Evolutionary conservation across 2,329 filamentous ascomycete species (phyloP).

Genomic region (Thielaviopsis ethacetica): DNA sequence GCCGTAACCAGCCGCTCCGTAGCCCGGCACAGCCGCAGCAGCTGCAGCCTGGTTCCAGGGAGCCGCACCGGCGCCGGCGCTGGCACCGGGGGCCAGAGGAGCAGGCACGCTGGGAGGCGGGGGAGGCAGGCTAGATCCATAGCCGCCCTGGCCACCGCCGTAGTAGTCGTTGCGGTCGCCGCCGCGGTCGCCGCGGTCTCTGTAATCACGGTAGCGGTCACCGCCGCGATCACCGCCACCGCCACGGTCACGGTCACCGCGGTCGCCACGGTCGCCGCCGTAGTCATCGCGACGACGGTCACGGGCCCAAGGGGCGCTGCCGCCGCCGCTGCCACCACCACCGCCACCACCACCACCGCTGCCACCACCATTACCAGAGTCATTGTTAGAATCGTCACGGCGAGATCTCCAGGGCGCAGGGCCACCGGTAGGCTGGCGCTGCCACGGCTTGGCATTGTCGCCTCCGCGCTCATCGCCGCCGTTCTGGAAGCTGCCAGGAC

Average conservation of each 20-base stretch:
- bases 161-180: conserved; percentile 13
- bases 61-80: conserved; percentile 18
- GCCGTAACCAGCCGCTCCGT: conserved; percentile 38
- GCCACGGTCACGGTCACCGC: conserved; percentile 6
- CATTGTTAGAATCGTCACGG: conserved; percentile 31
- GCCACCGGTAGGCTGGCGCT: conserved; percentile 68
- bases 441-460: conserved; percentile 63
- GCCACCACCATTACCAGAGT: conserved; percentile 26
- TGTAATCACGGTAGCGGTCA: conserved; percentile 15
- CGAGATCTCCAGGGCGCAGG: conserved; percentile 64
- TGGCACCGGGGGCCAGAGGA: conserved; percentile 21
- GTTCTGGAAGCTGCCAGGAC: conserved; percentile 47
- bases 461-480: conserved; percentile 29
- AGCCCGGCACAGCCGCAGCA: neutral
- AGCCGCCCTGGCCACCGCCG: conserved; percentile 14
- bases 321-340: conserved; percentile 30
- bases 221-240: conserved; percentile 15
- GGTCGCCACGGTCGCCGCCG: neutral
- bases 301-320: conserved; percentile 18
- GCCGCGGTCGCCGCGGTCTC: neutral
- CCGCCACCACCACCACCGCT: conserved; percentile 36
- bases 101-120: conserved; percentile 13
- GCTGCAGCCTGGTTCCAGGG: conserved; percentile 43
- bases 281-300: conserved; percentile 28
- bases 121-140: conserved; percentile 12